Evolutionary conservation across 306 rosid genomes (phyloP).

Genomic region (Cucurbita argyrosperma): DNA sequence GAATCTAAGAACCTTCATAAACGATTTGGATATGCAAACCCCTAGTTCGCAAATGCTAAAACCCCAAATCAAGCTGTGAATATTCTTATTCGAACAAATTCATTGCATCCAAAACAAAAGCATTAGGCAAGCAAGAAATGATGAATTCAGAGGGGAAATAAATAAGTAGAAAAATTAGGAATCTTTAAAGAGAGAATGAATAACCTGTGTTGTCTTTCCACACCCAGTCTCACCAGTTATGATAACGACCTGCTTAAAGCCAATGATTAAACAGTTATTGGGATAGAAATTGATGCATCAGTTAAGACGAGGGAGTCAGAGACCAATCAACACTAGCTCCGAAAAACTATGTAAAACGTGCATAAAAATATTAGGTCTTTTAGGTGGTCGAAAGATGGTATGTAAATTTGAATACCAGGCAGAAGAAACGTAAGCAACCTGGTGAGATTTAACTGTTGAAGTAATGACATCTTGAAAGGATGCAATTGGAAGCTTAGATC

Average conservation of each 20-base stretch:
- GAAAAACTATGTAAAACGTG: not conserved
- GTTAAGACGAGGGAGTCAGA: not conserved
- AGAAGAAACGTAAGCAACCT: conserved; percentile 31
- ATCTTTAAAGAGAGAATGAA: conserved; percentile 33
- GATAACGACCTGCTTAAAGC: conserved; percentile 70
- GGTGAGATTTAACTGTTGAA: conserved; percentile 65
- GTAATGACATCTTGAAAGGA: conserved; percentile 60
- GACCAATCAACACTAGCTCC: not conserved
- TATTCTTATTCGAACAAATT: not conserved
- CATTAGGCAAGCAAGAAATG: not conserved
- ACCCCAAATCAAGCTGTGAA: too few species aligned
- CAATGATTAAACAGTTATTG: conserved; percentile 14
- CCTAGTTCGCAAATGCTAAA: too few species aligned
- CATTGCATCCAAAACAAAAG: not conserved
- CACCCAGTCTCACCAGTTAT: conserved; percentile 93
- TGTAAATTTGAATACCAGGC: not conserved
- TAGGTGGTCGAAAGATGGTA: not conserved
- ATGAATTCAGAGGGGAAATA: not conserved
- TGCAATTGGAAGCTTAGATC: conserved; percentile 73
- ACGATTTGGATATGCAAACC: too few species aligned
- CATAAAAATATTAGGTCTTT: not conserved
- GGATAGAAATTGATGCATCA: not conserved
- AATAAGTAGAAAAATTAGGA: conserved; percentile 4
- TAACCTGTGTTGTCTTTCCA: conserved; percentile 99
- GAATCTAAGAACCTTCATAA: too few species aligned